Percentiles rank a stretch among this genome's conserved stretches.
These are phyloP conservation scores for Flueggea neowawraea DNA, from an alignment of 441 rosid species.

Conservation along the genomic window DNA sequence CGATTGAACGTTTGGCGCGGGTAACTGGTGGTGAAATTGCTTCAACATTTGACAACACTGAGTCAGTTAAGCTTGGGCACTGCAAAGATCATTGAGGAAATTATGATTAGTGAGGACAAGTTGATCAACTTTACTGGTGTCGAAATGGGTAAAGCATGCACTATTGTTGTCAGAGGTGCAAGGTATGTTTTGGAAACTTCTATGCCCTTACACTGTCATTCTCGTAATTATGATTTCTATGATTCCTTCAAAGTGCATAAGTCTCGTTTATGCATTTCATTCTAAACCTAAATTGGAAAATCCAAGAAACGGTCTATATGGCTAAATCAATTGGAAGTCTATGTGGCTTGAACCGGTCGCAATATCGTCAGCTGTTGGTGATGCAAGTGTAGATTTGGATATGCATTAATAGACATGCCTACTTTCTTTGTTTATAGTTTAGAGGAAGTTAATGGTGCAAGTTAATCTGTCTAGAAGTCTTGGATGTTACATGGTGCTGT, in stretches of 20 bases:
- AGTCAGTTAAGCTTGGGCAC: conserved; percentile 97
- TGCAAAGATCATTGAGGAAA: conserved; percentile 95
- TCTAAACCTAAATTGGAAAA: too few species aligned
- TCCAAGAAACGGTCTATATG: too few species aligned
- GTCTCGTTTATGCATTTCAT: too few species aligned
- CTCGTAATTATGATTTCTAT: conserved; percentile 1
- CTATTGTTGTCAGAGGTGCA: conserved; percentile 92
- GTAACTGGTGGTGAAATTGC: conserved; percentile 99
- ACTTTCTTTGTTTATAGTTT: too few species aligned
- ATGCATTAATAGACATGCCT: too few species aligned
- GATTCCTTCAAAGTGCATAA: too few species aligned
- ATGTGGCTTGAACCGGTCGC: too few species aligned
- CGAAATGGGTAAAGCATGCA: conserved; percentile 97
- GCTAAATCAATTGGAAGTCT: too few species aligned
- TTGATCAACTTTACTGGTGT: conserved; percentile 96
- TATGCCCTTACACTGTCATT: neutral
- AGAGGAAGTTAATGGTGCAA: too few species aligned
- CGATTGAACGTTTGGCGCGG: conserved; percentile 90
- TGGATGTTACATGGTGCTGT: neutral
- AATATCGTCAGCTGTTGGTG: too few species aligned
- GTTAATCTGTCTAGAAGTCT: neutral
- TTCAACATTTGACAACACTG: conserved; percentile 98
- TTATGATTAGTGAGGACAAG: conserved; percentile 99
- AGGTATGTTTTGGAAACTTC: conserved; percentile 37
- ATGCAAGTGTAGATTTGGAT: too few species aligned